Evolutionary conservation across 2,329 filamentous ascomycete genomes (phyloP).

Genomic region (Sclerotiophoma versabilis): DNA sequence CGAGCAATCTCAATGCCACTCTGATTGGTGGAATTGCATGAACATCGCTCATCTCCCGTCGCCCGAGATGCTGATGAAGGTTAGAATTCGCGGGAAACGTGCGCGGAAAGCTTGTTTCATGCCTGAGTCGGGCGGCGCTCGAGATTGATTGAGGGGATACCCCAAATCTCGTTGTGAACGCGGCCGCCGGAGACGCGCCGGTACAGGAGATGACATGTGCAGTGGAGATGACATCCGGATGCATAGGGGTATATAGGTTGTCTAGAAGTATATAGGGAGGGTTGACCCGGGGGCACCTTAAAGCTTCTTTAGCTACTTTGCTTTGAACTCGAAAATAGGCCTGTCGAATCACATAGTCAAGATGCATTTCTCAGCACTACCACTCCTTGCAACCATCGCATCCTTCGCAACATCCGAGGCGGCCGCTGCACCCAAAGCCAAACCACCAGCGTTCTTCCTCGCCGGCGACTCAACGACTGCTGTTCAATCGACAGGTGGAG

Average conservation of each 20-base stretch:
- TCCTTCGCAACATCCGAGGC: background rate
- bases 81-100: slow-evolving; percentile 2
- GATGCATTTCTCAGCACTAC: slow-evolving; percentile 11
- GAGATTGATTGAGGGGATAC: slow-evolving; percentile 9
- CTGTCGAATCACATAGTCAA: background rate
- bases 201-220: background rate
- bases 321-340: background rate
- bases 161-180: background rate
- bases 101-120: slow-evolving; percentile 3
- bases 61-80: slow-evolving; percentile 4
- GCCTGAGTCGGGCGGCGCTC: slow-evolving; percentile 1
- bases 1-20: background rate
- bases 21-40: slow-evolving; percentile 13
- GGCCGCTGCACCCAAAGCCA: slow-evolving; percentile 11
- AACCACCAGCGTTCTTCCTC: slow-evolving; percentile 40
- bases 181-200: background rate
- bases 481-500: slow-evolving; percentile 29
- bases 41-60: slow-evolving; percentile 6
- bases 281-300: background rate
- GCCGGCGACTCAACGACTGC: slow-evolving; percentile 50
- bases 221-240: background rate
- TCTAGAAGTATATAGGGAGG: background rate
- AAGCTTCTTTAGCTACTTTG: too few species aligned
- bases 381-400: slow-evolving; percentile 9
- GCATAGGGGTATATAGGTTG: background rate